These are phyloP conservation scores for Neonectria coccinea DNA, from an alignment of 2,329 filamentous ascomycete genomes.

Conservation along the genomic window DNA sequence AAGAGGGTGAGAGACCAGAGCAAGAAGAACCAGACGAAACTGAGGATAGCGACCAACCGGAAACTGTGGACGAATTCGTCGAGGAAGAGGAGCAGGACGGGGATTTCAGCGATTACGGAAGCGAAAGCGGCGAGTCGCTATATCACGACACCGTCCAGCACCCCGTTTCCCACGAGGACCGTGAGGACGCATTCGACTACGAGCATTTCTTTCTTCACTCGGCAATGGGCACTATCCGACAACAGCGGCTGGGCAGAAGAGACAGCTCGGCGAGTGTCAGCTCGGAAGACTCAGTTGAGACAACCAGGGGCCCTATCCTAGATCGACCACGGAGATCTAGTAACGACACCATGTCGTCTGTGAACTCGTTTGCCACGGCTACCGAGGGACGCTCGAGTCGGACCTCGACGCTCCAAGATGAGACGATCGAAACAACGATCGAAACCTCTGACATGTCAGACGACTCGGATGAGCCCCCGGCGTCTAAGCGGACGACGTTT, in stretches of 20 bases:
- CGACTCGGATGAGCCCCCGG: constrained; percentile 37
- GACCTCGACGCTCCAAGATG: constrained; percentile 42
- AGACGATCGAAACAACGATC: constrained; percentile 36
- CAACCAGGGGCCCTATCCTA: constrained; percentile 62
- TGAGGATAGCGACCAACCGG: constrained; percentile 18
- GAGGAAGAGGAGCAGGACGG: constrained; percentile 53
- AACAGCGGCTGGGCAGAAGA: constrained; percentile 44
- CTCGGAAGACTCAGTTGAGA: constrained; percentile 72
- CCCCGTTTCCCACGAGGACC: constrained; percentile 86
- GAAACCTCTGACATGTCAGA: constrained; percentile 37
- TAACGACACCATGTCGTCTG: constrained; percentile 62
- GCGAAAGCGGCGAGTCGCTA: constrained; percentile 73
- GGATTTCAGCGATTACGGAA: constrained; percentile 58
- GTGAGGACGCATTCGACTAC: constrained; percentile 95
- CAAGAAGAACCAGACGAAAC: constrained; percentile 20
- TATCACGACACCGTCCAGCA: constrained; percentile 72
- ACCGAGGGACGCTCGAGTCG: constrained; percentile 61
- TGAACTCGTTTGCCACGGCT: constrained; percentile 69
- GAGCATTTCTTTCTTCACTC: constrained; percentile 96
- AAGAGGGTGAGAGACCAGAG: not conserved
- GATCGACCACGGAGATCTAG: constrained; percentile 57
- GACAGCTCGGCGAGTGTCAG: constrained; percentile 65
- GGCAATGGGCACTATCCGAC: constrained; percentile 82
- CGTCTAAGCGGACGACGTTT: constrained; percentile 43
- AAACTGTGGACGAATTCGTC: constrained; percentile 46